Evolutionary conservation across 371 early-diverging fungal genomes (phyloP), one percentile per base, ranked within the genome.

Genomic region (Mucor indicus): DNA sequence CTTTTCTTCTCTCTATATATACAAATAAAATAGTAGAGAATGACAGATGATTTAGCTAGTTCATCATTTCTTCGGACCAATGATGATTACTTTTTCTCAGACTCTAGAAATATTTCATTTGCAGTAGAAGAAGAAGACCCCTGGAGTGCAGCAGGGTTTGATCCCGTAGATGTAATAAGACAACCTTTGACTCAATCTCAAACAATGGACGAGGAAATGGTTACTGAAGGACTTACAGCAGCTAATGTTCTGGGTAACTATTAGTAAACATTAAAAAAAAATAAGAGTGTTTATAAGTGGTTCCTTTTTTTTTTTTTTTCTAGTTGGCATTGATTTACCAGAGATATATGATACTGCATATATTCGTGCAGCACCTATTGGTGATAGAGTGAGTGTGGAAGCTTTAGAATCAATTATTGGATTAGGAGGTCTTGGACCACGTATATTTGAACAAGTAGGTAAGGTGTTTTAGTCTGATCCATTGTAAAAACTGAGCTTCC

Each of bases 291-390:
- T 32, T 33, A n/a, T 4, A 32, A 23, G 12, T 25, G 7, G 25
- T 32, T 36, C 30, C 9, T 45, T 40, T 33, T 29, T 37, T 17
- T 38, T 43, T 13, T 33, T 24, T 43, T n/a, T 49, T 50, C 9
- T 44, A 82, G 83, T 74, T 50, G 83, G 83, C 31, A 64, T 75
- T 27, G 64, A 75, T 31, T 56, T 81, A 32, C 80, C 81, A 29
- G 65, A 72, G 13, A 69, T 83, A 44, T 83, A 79, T 53, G 76
- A 73, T 41, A 77, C 74, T 5, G 75, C 79, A 3, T 86, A 79
- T 49, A 65, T 72, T 29, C 64, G 73, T 46, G 78, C 79, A 23
- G 69, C 62, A 22, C 80, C 76, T 31, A 58, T 52, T 11, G 78
- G 62, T 23, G 80, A 77, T 17, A 70, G 70, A 44, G 67, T 84